A percentile compares a stretch with the other conserved stretches of the same genome.
These are phyloP conservation scores for Haplographium delicatum DNA, from an alignment of 495 filamentous ascomycete species.

Conservation along the genomic window DNA sequence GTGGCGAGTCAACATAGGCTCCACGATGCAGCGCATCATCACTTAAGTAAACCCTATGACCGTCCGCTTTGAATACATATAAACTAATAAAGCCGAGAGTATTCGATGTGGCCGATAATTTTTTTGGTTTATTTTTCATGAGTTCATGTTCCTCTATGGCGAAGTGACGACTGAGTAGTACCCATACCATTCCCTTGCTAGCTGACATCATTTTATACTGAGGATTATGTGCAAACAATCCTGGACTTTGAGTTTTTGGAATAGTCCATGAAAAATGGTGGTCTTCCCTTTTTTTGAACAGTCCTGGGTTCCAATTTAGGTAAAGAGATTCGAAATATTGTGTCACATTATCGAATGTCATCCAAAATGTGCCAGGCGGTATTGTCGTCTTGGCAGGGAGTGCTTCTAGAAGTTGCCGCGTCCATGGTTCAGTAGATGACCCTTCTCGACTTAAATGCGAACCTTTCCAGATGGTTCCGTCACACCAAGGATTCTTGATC, in stretches of 20 bases:
- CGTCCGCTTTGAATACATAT: constrained; percentile 68
- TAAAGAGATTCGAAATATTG: constrained; percentile 94
- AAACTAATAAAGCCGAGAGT: constrained; percentile 77
- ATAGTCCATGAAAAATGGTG: constrained; percentile 88
- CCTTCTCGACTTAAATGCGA: background rate
- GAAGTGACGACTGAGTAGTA: constrained; percentile 83
- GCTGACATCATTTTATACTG: constrained; percentile 68
- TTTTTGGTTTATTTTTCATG: constrained; percentile 27
- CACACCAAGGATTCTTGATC: constrained; percentile 95
- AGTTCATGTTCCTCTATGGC: constrained; percentile 42
- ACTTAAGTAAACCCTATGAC: constrained; percentile 65
- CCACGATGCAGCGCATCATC: constrained; percentile 63
- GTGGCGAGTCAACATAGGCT: constrained; percentile 89
- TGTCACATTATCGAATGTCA: constrained; percentile 73
- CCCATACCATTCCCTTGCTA: constrained; percentile 63
- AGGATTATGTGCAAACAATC: constrained; percentile 71
- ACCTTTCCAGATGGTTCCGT: constrained; percentile 66
- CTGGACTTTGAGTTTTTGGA: constrained; percentile 47
- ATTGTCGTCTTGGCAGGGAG: constrained; percentile 4
- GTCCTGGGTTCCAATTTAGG: constrained; percentile 89
- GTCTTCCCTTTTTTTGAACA: constrained; percentile 78
- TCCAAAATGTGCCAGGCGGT: constrained; percentile 81
- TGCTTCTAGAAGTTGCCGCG: constrained; percentile 11
- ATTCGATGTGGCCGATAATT: constrained; percentile 36
- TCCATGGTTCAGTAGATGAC: constrained; percentile 4